These are phyloP conservation scores for Seminavis robusta DNA, from an alignment of 108 stramenopile genomes.

Conservation along the genomic window DNA sequence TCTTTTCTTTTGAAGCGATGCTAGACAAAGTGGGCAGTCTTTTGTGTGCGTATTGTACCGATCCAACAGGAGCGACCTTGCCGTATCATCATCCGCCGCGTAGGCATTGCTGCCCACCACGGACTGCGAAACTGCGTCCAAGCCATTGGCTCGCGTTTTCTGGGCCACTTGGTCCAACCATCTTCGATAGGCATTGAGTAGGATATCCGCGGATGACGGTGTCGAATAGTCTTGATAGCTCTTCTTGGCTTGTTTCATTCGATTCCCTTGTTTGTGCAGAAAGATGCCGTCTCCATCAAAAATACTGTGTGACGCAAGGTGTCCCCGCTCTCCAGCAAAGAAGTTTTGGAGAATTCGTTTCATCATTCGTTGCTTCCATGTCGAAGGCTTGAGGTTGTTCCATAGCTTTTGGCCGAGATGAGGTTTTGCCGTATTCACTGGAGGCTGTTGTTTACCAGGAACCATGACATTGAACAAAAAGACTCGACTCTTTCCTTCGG, in stretches of 20 bases:
- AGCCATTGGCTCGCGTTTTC: not conserved
- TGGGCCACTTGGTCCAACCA: constrained; percentile 11
- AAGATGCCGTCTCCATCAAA: constrained; percentile 28
- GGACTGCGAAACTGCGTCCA: constrained; percentile 7
- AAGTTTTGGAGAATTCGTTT: constrained; percentile 8
- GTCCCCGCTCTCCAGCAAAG: too few species aligned
- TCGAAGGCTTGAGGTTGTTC: too few species aligned
- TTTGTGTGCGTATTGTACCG: constrained; percentile 18
- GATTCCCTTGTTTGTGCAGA: constrained; percentile 18
- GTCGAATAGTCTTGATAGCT: constrained; percentile 20
- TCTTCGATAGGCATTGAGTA: constrained; percentile 14
- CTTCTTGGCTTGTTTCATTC: constrained; percentile 7
- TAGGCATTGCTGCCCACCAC: not conserved
- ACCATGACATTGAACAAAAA: constrained; percentile 19
- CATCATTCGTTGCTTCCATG: too few species aligned
- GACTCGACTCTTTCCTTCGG: constrained; percentile 15
- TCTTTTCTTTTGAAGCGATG: not conserved
- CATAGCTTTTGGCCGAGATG: too few species aligned
- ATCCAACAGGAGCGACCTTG: constrained; percentile 17
- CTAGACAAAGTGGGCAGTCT: constrained; percentile 7
- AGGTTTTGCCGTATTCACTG: too few species aligned
- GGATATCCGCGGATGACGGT: constrained; percentile 15
- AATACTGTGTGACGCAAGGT: constrained; percentile 5
- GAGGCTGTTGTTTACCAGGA: too few species aligned
- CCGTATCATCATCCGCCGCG: not conserved